Base-by-base conservation (phyloP, 192 early-diverging fungal genomes). In the Chytriomyces sp. region DNA sequence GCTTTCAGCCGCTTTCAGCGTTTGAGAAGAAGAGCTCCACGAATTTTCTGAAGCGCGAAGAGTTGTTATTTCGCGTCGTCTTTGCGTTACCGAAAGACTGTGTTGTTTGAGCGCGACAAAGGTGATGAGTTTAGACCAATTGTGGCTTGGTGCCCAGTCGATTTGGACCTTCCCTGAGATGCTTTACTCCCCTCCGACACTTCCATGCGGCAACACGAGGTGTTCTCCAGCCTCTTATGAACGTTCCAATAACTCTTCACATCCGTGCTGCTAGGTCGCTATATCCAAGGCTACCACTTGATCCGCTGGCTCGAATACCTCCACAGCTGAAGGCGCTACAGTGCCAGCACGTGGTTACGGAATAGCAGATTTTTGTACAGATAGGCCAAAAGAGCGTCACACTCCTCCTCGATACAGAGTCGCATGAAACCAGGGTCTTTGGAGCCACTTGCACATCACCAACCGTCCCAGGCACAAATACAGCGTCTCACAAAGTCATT, bases 21-120 rank as follows among this genome's bases (percentile, higher is more conserved):
- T 55, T 38, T 6, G 74, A 75, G 59, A 80, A 80, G 41, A 80
- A 75, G 17, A 80, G 68, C 72, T 94, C 93, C 52, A 93, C 87
- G 77, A 94, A 96, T 85, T 96, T 96, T 56, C 94, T 94, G 67
- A 96, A 96, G 19, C 94, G 89, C 57, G 94, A 95, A 49, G 88
- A 90, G 82, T 96, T 96, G 80, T 96, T 94, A 81, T 96, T 96
- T 73, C 94, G 84, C 3, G 94, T 94, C 7, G 94, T 96, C 79
- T 96, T 96, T 28, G 94, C 93, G 76, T 96, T 95, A 62, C 94
- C 94, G 78, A 96, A 95, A 40, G 94, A 86, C 74, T 78, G 37
- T 25, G 17, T 19, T 26, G 37, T 32, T 28, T 0, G n/a, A n/a
- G n/a, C n/a, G n/a, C n/a, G n/a, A n/a, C n/a, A n/a, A n/a, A n/a